Conservation (phyloP, 768 basidiomycete genomes). For the Pisolithus orientalis region DNA sequence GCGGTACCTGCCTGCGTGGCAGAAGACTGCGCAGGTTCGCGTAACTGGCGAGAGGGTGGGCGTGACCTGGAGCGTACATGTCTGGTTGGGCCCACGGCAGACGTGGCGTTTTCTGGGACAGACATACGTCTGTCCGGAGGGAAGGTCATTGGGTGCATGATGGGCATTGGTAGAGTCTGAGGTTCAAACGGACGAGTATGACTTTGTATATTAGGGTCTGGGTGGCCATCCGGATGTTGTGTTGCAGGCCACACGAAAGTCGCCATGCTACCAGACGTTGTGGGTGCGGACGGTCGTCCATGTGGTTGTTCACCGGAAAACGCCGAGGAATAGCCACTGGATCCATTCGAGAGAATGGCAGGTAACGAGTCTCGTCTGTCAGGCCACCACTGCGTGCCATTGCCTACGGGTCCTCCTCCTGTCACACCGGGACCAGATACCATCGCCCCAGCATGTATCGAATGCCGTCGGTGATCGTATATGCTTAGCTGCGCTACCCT, state of each 20-base stretch:
- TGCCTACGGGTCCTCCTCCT: constrained; percentile 10
- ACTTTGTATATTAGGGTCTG: constrained; percentile 37
- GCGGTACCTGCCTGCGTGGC: constrained; percentile 33
- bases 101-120: constrained; percentile 51
- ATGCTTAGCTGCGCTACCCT: constrained; percentile 70
- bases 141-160: constrained; percentile 56
- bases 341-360: constrained; percentile 60
- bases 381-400: constrained; percentile 49
- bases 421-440: constrained; percentile 22
- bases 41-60: constrained; percentile 59
- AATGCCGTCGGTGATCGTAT: constrained; percentile 68
- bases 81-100: constrained; percentile 41
- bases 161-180: constrained; percentile 37
- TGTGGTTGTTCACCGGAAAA: constrained; percentile 61
- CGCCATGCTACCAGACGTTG: constrained; percentile 55
- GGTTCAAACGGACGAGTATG: constrained; percentile 44
- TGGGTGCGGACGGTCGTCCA: constrained; percentile 50
- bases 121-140: constrained; percentile 72
- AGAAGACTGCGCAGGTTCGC: constrained; percentile 35
- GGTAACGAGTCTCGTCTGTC: constrained; percentile 74
- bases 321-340: constrained; percentile 47
- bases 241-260: constrained; percentile 68
- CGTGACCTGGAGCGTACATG: constrained; percentile 62
- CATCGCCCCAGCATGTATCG: constrained; percentile 57
- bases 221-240: constrained; percentile 40